Evolutionary conservation across 352 stramenopile genomes (phyloP).

Genomic region (Globisporangium nodosum): DNA sequence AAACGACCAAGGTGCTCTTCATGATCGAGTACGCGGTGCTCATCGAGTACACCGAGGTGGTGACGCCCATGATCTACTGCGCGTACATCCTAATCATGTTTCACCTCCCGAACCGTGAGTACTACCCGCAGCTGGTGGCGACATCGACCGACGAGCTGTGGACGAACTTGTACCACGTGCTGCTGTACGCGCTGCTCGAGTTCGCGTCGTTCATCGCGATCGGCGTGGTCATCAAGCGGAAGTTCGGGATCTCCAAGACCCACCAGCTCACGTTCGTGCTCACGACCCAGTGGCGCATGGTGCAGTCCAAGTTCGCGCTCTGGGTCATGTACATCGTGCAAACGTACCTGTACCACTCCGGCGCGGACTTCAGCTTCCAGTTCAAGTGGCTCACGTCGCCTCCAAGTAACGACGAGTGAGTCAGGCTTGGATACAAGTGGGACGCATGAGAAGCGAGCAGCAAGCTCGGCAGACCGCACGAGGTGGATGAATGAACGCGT

Average conservation of each 20-base stretch:
- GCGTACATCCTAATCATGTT: conserved; percentile 5
- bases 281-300: conserved; percentile 12
- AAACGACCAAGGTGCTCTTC: conserved; percentile 5
- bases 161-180: conserved; percentile 8
- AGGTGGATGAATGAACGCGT: too few relatives aligned
- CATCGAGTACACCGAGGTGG: conserved; percentile 18
- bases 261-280: conserved; percentile 5
- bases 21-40: conserved; percentile 15
- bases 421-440: too few relatives aligned
- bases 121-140: conserved; percentile 3
- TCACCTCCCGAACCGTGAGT: conserved; percentile 7
- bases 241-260: conserved; percentile 11
- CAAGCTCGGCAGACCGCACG: too few relatives aligned
- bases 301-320: conserved; percentile 21
- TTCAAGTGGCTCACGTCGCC: neutral
- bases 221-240: conserved; percentile 10
- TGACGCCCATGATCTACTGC: conserved; percentile 14
- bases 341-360: conserved; percentile 9
- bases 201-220: conserved; percentile 16
- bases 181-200: conserved; percentile 20
- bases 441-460: too few relatives aligned
- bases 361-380: conserved; percentile 6
- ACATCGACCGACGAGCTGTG: neutral
- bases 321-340: conserved; percentile 12
- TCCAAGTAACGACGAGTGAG: neutral